A percentile compares a stretch with the other conserved stretches of the same genome.
phyloP scores from a whole-genome alignment of 139 green algal genomes.

The Coccomyxa sp. region DNA sequence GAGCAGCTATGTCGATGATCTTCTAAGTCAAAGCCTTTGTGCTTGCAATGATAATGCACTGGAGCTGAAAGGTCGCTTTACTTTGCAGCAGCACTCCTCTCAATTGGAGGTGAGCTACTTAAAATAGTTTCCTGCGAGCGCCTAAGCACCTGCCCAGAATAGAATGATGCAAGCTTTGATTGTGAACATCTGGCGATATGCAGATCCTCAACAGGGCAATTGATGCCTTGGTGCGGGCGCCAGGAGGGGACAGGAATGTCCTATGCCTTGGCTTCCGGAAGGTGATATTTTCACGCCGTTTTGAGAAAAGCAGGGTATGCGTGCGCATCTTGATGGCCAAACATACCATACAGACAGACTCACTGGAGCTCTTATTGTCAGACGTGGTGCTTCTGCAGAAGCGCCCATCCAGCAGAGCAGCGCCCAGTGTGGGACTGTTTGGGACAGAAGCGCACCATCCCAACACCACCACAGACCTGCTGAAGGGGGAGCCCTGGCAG shows the following conservation, averaged over 20 bases:
- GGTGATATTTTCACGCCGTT: conserved; percentile 6
- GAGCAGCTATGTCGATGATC: too few relatives aligned
- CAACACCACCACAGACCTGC: conserved; percentile 28
- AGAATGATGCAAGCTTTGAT: not conserved
- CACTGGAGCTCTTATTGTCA: too few relatives aligned
- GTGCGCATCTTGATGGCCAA: too few relatives aligned
- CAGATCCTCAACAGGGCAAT: conserved; percentile 57
- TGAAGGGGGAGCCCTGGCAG: conserved; percentile 18
- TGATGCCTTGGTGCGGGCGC: conserved; percentile 40
- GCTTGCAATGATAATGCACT: too few relatives aligned
- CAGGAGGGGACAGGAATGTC: conserved; percentile 37
- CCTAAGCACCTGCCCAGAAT: not conserved
- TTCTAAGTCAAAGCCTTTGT: too few relatives aligned
- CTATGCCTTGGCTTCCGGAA: conserved; percentile 48
- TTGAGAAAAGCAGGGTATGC: not conserved
- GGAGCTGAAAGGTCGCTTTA: conserved; percentile 1
- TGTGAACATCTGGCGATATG: not conserved
- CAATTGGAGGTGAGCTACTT: conserved; percentile 27
- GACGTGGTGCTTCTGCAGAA: too few relatives aligned
- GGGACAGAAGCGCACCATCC: conserved; percentile 6
- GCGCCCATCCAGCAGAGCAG: too few relatives aligned
- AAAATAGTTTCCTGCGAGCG: not conserved
- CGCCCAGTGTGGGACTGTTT: too few relatives aligned
- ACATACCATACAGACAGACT: too few relatives aligned
- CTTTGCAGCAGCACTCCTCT: conserved; percentile 20